Conservation (phyloP, 805 yeast species). For the Isabelozyma gotoi region DNA sequence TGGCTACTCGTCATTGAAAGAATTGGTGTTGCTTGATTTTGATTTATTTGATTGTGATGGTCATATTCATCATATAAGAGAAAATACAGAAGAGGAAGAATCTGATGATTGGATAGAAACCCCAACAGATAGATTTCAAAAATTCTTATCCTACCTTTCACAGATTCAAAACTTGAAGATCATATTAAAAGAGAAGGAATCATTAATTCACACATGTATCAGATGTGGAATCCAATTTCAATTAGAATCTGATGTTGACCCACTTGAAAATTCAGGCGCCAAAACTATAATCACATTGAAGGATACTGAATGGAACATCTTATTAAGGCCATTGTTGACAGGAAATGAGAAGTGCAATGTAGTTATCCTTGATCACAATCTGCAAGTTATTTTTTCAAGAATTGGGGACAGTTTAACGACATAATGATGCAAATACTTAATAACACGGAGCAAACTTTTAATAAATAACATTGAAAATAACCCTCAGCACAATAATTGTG, state of each 20-base stretch:
- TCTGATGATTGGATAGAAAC: constrained; percentile 19
- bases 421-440: neutral
- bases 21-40: constrained; percentile 29
- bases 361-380: constrained; percentile 4
- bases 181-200: constrained; percentile 21
- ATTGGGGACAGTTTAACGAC: neutral
- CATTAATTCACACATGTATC: constrained; percentile 24
- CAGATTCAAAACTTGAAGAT: constrained; percentile 21
- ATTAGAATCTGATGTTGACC: constrained; percentile 9
- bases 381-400: constrained; percentile 2
- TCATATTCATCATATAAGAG: constrained; percentile 14
- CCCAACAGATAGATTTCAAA: constrained; percentile 19
- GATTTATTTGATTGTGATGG: constrained; percentile 21
- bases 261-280: constrained; percentile 4
- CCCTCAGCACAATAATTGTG: neutral
- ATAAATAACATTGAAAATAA: too few species aligned
- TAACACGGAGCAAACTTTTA: neutral
- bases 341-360: constrained; percentile 7
- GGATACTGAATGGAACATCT: constrained; percentile 14
- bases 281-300: constrained; percentile 9
- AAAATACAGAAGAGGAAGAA: constrained; percentile 9
- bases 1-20: constrained; percentile 23
- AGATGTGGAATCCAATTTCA: constrained; percentile 28
- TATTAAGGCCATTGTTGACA: constrained; percentile 16
- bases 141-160: constrained; percentile 13